Base-by-base conservation (phyloP, 805 yeast species). In the Saccharomycopsis babjevae region DNA sequence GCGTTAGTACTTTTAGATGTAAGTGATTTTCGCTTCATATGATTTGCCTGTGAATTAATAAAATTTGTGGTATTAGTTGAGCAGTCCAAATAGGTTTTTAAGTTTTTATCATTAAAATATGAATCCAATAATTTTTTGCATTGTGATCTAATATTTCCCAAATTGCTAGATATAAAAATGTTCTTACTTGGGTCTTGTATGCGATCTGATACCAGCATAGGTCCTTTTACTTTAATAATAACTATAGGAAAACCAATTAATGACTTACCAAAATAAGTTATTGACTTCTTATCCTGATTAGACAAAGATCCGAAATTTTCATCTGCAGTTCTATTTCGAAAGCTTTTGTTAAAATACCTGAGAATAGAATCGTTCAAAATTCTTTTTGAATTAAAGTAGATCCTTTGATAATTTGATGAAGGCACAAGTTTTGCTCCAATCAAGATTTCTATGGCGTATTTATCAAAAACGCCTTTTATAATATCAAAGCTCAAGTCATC, bases 361-460 rank as follows among this genome's bases (percentile, higher is more conserved):
- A 63, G 54, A 15, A 70, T 57, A 2, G 50, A 30, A 7, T 59
- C 54, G 58, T 73, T 71, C 0, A 50, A 10, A 18, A 75, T 66
- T 11, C 66, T 70, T 28, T 79, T 70, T 2, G 74, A 74, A 67
- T 84, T 82, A 25, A 80, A 64, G 58, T 74, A 79, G 1, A 82
- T 65, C 57, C 73, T 77, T 65, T 83, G 88, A 60, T 74, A 72
- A 0, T 66, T 62, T 52, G 71, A 75, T 0, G 77, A 67, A 59
- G 73, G 73, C 0, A 70, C 62, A 0, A 80, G 73, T 0, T 59
- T 42, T 3, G 65, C 67, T 0, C 82, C 79, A 11, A 83, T 70
- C 0, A 77, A 63, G 25, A 46, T 25, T 46, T 46, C 52, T 13
- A 46, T 25, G 18, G 52, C 11, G 22, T 8, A 46, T 1, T 46